phyloP scores from a whole-genome alignment of 1,284 basidiomycete genomes.

The Agaricales sp. region DNA sequence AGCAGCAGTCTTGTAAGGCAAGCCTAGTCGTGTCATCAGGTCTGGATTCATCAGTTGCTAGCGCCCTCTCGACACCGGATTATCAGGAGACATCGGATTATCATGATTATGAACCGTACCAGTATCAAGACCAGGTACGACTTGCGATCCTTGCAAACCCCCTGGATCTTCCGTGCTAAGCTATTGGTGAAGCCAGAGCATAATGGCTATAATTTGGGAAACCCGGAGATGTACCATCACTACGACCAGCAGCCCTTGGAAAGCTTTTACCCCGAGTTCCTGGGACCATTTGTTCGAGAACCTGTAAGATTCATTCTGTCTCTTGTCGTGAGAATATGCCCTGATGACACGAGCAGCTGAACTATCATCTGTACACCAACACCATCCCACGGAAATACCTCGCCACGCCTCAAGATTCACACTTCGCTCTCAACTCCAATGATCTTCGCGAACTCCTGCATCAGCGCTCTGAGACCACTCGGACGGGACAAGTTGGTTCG shows the following conservation, averaged over 20 bases:
- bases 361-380: constrained; percentile 86
- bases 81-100: too few relatives aligned
- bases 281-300: constrained; percentile 42
- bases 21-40: too few relatives aligned
- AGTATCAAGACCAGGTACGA: background rate
- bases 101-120: background rate
- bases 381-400: constrained; percentile 42
- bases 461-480: constrained; percentile 69
- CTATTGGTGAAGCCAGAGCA: background rate
- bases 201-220: background rate
- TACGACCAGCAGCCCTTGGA: background rate
- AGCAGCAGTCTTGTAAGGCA: constrained; percentile 7
- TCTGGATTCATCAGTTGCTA: too few relatives aligned
- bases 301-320: constrained; percentile 38
- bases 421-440: constrained; percentile 44
- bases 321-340: constrained; percentile 1
- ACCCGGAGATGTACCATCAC: background rate
- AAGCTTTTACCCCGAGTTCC: background rate
- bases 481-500: constrained; percentile 16
- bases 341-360: constrained; percentile 41
- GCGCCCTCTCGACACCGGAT: too few relatives aligned
- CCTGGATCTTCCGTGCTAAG: background rate
- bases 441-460: constrained; percentile 75
- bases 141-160: background rate
- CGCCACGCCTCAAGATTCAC: constrained; percentile 49